Evolutionary conservation across 768 basidiomycete genomes (phyloP).

Genomic region (Asterophora parasitica): DNA sequence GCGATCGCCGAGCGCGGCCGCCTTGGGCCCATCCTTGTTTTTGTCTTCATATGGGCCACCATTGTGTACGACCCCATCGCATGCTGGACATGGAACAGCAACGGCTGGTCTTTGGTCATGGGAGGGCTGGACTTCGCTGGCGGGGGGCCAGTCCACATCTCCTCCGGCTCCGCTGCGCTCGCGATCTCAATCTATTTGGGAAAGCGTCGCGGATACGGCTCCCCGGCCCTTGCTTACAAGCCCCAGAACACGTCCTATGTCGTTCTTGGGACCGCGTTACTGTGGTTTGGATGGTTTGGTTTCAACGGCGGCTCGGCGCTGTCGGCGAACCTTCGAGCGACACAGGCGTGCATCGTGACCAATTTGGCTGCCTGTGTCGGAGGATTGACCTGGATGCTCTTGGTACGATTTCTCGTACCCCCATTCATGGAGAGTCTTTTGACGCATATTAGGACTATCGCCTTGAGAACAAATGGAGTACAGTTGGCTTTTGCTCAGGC

Average conservation of each 20-base stretch:
- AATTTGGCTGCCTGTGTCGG: constrained; percentile 90
- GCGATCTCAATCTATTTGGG: constrained; percentile 91
- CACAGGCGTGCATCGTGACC: constrained; percentile 87
- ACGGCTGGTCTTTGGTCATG: constrained; percentile 69
- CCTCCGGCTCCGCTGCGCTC: constrained; percentile 86
- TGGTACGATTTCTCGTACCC: constrained; percentile 38
- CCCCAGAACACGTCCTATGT: constrained; percentile 94
- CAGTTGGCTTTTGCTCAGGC: constrained; percentile 94
- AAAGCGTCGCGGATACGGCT: constrained; percentile 87
- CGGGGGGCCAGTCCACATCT: constrained; percentile 95
- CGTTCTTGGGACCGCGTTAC: constrained; percentile 86
- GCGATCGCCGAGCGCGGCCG: constrained; percentile 88
- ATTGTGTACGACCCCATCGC: constrained; percentile 92
- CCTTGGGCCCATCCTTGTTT: constrained; percentile 81
- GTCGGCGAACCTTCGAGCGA: constrained; percentile 82
- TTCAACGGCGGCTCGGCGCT: constrained; percentile 94
- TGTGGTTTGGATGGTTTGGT: constrained; percentile 96
- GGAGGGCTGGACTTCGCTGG: constrained; percentile 93
- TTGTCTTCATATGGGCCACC: constrained; percentile 87
- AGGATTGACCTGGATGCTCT: constrained; percentile 89
- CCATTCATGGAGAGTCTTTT: neutral
- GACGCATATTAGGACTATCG: constrained; percentile 66
- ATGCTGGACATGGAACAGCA: constrained; percentile 92
- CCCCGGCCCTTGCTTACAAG: constrained; percentile 84
- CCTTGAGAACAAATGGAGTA: constrained; percentile 89